Evolutionary conservation across 129 eudicot species (phyloP).

Genomic region (Flaveria trinervia): DNA sequence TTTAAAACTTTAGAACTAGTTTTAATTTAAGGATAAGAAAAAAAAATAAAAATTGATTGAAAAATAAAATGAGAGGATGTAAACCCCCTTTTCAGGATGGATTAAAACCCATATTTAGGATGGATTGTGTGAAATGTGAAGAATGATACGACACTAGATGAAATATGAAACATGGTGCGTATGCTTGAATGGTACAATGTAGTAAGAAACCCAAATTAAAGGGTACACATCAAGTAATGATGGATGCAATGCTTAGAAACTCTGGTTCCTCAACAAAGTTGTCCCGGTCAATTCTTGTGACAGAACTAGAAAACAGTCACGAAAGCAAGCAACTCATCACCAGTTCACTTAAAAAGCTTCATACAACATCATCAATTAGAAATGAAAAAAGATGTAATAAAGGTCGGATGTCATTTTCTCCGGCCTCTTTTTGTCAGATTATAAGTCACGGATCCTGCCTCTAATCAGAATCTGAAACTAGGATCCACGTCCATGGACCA

Average conservation of each 20-base stretch:
- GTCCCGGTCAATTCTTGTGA: not conserved
- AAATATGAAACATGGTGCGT: too few relatives aligned
- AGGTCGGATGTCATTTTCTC: constrained; percentile 8
- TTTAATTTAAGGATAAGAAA: too few relatives aligned
- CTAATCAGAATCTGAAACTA: constrained; percentile 75
- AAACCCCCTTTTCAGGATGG: too few relatives aligned
- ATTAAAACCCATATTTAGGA: too few relatives aligned
- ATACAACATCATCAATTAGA: constrained; percentile 25
- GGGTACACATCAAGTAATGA: too few relatives aligned
- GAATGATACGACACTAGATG: too few relatives aligned
- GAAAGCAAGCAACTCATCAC: constrained; percentile 11
- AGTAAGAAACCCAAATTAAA: too few relatives aligned
- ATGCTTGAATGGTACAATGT: too few relatives aligned
- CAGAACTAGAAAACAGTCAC: not conserved
- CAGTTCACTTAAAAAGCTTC: constrained; percentile 23
- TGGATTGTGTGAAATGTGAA: too few relatives aligned
- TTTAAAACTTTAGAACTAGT: too few relatives aligned
- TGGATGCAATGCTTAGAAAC: not conserved
- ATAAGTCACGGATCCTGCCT: constrained; percentile 20
- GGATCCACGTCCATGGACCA: constrained; percentile 98
- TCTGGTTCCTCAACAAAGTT: not conserved
- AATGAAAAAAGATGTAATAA: constrained; percentile 25
- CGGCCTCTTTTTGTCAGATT: constrained; percentile 20
- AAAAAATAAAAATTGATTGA: too few relatives aligned
- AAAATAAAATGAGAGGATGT: too few relatives aligned